These are phyloP conservation scores for Lentinula edodes DNA, from an alignment of 768 basidiomycete genomes.

Conservation along the genomic window DNA sequence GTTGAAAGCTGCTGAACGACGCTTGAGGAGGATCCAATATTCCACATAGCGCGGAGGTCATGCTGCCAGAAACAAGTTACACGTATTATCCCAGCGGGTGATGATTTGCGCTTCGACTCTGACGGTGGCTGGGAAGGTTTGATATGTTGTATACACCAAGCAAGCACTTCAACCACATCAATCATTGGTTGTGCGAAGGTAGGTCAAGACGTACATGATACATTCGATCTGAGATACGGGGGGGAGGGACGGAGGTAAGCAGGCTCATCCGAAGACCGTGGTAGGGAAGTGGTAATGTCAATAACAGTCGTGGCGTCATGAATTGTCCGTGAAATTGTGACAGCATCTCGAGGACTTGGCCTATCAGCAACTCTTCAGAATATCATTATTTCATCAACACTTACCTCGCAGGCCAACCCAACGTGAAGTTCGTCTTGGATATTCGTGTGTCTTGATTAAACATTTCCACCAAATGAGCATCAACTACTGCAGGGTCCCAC, in stretches of 20 bases:
- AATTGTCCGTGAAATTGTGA: conserved; percentile 87
- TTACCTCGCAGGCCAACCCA: conserved; percentile 97
- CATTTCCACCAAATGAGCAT: conserved; percentile 76
- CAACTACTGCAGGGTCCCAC: conserved; percentile 93
- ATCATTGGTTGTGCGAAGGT: conserved; percentile 4
- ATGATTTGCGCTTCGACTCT: conserved; percentile 30
- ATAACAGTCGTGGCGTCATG: conserved; percentile 78
- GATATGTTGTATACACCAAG: conserved; percentile 87
- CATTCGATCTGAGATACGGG: conserved; percentile 86
- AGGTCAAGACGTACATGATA: conserved; percentile 49
- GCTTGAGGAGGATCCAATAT: conserved; percentile 57
- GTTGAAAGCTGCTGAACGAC: conserved; percentile 80
- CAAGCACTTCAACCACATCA: conserved; percentile 51
- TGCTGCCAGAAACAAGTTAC: conserved; percentile 96
- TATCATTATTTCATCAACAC: conserved; percentile 17
- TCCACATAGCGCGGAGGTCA: conserved; percentile 85
- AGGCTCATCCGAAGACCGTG: conserved; percentile 86
- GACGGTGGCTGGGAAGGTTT: conserved; percentile 28
- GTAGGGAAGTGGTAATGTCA: conserved; percentile 90
- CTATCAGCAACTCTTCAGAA: background rate
- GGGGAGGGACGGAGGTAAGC: conserved; percentile 88
- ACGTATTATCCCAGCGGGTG: conserved; percentile 43
- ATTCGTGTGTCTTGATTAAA: conserved; percentile 84
- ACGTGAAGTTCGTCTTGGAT: conserved; percentile 81
- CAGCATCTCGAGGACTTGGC: conserved; percentile 81